phyloP scores from a whole-genome alignment of 169 alveolate species.

The Plasmodium knowlesi region DNA sequence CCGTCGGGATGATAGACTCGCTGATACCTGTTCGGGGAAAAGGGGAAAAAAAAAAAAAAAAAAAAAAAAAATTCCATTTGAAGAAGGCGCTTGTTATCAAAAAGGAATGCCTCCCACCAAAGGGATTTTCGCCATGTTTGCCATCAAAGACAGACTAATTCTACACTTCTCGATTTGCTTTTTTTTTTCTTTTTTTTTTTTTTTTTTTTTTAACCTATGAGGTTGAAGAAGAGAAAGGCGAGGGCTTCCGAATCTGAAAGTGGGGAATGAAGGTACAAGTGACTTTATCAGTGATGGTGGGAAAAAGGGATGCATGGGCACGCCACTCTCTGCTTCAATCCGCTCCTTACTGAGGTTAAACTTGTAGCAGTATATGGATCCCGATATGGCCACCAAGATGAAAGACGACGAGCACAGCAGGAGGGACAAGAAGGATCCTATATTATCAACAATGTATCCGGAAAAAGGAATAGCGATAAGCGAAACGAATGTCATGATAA shows the following conservation, averaged over 20 bases:
- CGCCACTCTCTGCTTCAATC: not conserved
- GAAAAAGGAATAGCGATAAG: constrained; percentile 69
- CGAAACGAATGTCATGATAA: constrained; percentile 61
- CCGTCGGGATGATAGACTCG: constrained; percentile 73
- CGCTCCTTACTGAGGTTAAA: constrained; percentile 25
- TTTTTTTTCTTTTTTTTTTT: not conserved
- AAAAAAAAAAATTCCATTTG: not conserved
- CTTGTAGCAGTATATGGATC: constrained; percentile 59
- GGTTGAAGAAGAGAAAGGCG: constrained; percentile 63
- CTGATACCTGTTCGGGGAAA: constrained; percentile 45
- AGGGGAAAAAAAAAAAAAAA: not conserved
- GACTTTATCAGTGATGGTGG: not conserved
- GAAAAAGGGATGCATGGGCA: not conserved
- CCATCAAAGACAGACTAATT: not conserved
- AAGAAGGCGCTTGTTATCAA: not conserved
- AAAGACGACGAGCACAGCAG: constrained; percentile 62
- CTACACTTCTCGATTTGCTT: not conserved
- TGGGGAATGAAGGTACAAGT: not conserved
- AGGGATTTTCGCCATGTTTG: not conserved
- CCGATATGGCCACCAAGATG: constrained; percentile 62
- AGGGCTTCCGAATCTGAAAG: constrained; percentile 54
- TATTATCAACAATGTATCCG: constrained; percentile 61
- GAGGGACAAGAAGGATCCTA: constrained; percentile 63
- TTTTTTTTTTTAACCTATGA: constrained; percentile 26
- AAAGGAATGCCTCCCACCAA: not conserved